Evolutionary conservation across 495 filamentous ascomycete species (phyloP).

Genomic region (Talaromyces thailandensis): DNA sequence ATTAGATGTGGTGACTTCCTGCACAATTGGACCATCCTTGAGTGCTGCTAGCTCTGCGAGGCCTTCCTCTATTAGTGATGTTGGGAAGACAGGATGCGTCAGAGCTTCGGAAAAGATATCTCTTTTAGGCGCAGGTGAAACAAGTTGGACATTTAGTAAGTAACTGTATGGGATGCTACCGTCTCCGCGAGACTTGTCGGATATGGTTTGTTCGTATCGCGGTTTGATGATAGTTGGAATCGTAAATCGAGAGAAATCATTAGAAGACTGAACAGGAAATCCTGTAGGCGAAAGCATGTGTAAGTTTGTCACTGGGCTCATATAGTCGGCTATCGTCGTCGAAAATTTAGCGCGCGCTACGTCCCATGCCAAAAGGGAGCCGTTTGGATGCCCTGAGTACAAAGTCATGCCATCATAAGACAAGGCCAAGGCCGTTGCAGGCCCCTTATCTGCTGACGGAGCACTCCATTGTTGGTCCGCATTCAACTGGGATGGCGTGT

Average conservation of each 20-base stretch:
- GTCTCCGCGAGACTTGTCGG: conserved; percentile 30
- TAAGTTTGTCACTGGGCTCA: conserved; percentile 73
- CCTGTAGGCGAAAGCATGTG: conserved; percentile 54
- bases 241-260: conserved; percentile 32
- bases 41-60: conserved; percentile 41
- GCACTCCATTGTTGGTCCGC: conserved; percentile 50
- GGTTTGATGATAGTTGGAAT: conserved; percentile 64
- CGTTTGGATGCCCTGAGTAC: conserved; percentile 71
- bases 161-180: conserved; percentile 58
- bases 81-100: conserved; percentile 42
- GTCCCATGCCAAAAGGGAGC: conserved; percentile 75
- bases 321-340: conserved; percentile 55
- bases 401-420: conserved; percentile 77
- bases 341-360: conserved; percentile 54
- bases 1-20: conserved; percentile 9
- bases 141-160: conserved; percentile 57
- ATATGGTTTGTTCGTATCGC: conserved; percentile 36
- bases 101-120: conserved; percentile 41
- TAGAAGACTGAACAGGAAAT: conserved; percentile 32
- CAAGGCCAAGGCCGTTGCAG: conserved; percentile 52
- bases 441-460: conserved; percentile 49
- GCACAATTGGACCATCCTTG: conserved; percentile 12
- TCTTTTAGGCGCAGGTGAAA: conserved; percentile 10
- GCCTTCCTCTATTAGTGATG: conserved; percentile 44
- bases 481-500: conserved; percentile 49